phyloP scores from a whole-genome alignment of 1,284 basidiomycete species.

The Ceratobasidium sp. region DNA sequence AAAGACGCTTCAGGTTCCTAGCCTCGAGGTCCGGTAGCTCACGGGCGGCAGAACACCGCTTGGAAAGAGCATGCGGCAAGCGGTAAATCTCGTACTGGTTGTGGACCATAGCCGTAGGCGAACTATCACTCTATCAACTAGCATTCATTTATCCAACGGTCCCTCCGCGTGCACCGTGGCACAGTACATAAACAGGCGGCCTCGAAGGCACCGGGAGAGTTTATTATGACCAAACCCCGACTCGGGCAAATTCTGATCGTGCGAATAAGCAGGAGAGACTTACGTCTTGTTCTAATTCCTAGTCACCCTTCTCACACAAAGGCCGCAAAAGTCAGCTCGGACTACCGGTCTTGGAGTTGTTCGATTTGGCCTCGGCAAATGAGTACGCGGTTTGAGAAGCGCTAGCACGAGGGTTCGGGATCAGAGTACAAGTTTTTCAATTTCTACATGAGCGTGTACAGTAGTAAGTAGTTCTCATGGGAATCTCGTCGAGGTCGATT shows the following conservation, averaged over 20 bases:
- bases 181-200: conserved; percentile 99
- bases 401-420: too few species aligned
- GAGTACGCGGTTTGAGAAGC: too few species aligned
- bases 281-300: conserved; percentile 91
- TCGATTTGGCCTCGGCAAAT: too few species aligned
- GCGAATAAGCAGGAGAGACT: conserved; percentile 53
- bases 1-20: conserved; percentile 99
- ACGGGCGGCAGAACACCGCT: conserved; percentile 99
- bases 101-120: conserved; percentile 98
- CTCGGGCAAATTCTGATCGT: conserved; percentile 41
- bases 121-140: conserved; percentile 65
- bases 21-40: conserved; percentile 99
- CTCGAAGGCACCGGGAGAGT: conserved; percentile 98
- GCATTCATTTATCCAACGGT: neutral
- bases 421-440: too few species aligned
- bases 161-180: conserved; percentile 81
- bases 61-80: conserved; percentile 96
- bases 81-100: conserved; percentile 99
- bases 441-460: too few species aligned
- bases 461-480: too few species aligned
- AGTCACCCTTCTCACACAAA: conserved; percentile 84
- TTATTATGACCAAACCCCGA: conserved; percentile 68
- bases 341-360: too few species aligned
- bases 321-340: too few species aligned
- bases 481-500: too few species aligned